Conservation (phyloP, 2,329 filamentous ascomycete genomes). For the Colletotrichum liriopes region DNA sequence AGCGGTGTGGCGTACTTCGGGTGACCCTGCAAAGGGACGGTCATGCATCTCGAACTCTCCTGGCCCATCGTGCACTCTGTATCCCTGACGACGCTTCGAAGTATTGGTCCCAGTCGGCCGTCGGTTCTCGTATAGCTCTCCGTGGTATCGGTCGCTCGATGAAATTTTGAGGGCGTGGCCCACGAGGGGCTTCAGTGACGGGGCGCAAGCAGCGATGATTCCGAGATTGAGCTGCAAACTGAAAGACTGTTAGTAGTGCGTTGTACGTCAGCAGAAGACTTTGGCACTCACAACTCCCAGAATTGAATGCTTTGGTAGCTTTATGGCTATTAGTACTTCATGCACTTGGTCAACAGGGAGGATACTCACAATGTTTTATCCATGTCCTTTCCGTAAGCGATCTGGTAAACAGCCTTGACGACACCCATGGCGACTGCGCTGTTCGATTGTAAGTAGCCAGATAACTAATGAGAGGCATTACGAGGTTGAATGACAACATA, state of each 20-base stretch:
- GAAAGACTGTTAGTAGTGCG: constrained; percentile 15
- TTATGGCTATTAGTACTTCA: neutral
- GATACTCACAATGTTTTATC: constrained; percentile 53
- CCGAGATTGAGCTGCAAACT: constrained; percentile 58
- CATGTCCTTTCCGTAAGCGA: constrained; percentile 49
- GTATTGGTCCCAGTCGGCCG: constrained; percentile 21
- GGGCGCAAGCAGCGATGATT: constrained; percentile 57
- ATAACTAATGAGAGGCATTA: rapidly evolving
- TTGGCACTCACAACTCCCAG: constrained; percentile 51
- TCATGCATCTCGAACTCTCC: constrained; percentile 26
- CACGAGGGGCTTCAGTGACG: constrained; percentile 56
- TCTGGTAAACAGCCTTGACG: constrained; percentile 55
- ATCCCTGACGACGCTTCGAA: constrained; percentile 26
- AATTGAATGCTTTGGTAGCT: constrained; percentile 48
- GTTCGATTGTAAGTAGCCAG: neutral
- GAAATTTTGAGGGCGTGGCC: constrained; percentile 49
- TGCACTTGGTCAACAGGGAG: neutral
- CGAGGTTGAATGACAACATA: constrained; percentile 40
- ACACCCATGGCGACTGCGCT: constrained; percentile 58
- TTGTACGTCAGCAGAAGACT: neutral
- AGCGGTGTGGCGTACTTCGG: neutral
- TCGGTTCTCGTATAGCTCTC: constrained; percentile 20
- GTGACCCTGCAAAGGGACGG: constrained; percentile 20
- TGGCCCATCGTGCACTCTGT: constrained; percentile 19
- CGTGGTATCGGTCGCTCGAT: constrained; percentile 34